Evolutionary conservation across 805 yeast species (phyloP).

Genomic region (Yarrowia sp.): DNA sequence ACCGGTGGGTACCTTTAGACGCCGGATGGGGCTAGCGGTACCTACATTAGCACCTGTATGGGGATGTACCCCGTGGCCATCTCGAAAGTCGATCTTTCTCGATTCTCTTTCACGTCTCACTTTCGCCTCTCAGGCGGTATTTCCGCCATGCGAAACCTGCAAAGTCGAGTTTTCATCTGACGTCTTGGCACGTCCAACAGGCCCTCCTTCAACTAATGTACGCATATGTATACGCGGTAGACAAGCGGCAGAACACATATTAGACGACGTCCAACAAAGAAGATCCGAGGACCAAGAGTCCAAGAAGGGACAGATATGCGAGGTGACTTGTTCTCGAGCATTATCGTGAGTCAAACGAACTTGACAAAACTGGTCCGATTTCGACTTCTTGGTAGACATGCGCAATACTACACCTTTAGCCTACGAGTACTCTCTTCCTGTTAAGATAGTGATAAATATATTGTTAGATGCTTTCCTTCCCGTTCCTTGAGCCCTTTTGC

Average conservation of each 20-base stretch:
- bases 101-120: too few species aligned
- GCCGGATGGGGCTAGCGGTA: neutral
- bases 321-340: neutral
- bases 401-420: too few species aligned
- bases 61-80: too few species aligned
- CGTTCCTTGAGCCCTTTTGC: neutral
- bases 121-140: neutral
- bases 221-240: neutral
- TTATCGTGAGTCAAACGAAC: too few species aligned
- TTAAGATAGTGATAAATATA: neutral
- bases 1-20: neutral
- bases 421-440: too few species aligned
- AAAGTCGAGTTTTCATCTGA: conserved; percentile 14
- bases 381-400: too few species aligned
- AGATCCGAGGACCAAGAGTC: neutral
- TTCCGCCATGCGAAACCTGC: neutral
- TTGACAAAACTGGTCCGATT: too few species aligned
- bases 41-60: too few species aligned
- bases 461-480: conserved; percentile 15
- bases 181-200: neutral
- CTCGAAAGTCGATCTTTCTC: neutral
- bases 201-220: neutral
- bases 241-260: neutral
- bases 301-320: neutral
- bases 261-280: neutral